Percentiles rank a stretch among this genome's conserved stretches.
phyloP scores from a whole-genome alignment of 306 rosid genomes.

The Alnus rubra region DNA sequence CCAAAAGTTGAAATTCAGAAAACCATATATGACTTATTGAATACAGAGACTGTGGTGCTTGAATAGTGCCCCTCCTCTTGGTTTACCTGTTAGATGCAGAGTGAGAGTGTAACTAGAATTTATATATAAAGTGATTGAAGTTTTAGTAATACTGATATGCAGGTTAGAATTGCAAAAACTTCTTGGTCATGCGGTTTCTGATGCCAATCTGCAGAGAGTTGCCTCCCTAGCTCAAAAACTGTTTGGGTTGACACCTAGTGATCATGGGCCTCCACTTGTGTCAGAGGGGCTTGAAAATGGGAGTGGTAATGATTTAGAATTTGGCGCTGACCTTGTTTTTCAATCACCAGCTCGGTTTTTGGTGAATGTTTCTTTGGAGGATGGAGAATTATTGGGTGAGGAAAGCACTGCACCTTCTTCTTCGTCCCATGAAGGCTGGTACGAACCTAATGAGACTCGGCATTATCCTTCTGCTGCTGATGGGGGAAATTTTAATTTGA shows the following conservation, averaged over 20 bases:
- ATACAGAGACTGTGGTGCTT: conserved; percentile 23
- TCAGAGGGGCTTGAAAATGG: conserved; percentile 40
- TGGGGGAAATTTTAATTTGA: conserved; percentile 46
- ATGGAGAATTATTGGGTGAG: conserved; percentile 58
- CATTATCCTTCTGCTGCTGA: conserved; percentile 32
- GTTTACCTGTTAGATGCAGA: conserved; percentile 10
- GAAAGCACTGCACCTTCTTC: conserved; percentile 44
- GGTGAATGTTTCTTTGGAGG: conserved; percentile 73
- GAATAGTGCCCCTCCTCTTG: background rate
- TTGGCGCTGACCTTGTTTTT: conserved; percentile 83
- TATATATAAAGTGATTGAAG: conserved; percentile 9
- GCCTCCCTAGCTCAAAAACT: conserved; percentile 63
- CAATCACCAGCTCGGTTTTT: conserved; percentile 77
- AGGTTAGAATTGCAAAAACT: conserved; percentile 75
- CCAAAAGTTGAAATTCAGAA: conserved; percentile 11
- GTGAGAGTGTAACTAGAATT: conserved; percentile 6
- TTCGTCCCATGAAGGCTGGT: conserved; percentile 45
- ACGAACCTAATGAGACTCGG: conserved; percentile 22
- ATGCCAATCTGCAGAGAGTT: conserved; percentile 63
- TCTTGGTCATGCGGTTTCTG: conserved; percentile 62
- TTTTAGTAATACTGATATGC: conserved; percentile 29
- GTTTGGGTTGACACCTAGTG: conserved; percentile 58
- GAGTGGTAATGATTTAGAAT: conserved; percentile 49
- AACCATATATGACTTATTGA: conserved; percentile 11
- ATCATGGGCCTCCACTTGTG: conserved; percentile 27